These are phyloP conservation scores for Aspergillus avenaceus DNA, from an alignment of 495 filamentous ascomycete species.

Conservation along the genomic window DNA sequence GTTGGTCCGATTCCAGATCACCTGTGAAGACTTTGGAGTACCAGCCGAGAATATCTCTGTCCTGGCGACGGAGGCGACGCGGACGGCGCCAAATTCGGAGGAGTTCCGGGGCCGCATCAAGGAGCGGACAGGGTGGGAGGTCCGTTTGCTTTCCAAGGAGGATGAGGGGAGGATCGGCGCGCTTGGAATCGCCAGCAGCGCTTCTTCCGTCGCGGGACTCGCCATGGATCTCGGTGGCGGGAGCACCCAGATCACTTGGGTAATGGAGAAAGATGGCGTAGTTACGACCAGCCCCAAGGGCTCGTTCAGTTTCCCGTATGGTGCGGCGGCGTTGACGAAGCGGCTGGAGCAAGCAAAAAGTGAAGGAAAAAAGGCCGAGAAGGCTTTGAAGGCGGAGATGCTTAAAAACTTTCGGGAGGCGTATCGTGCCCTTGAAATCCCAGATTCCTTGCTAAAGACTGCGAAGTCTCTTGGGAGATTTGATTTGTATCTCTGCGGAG, in stretches of 20 bases:
- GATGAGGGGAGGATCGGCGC: constrained; percentile 80
- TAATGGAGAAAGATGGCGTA: constrained; percentile 50
- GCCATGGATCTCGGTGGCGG: constrained; percentile 88
- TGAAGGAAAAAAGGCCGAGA: constrained; percentile 16
- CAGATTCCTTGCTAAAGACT: constrained; percentile 40
- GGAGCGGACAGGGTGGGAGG: constrained; percentile 56
- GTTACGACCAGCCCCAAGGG: constrained; percentile 43
- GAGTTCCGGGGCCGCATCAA: constrained; percentile 61
- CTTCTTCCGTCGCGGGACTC: constrained; percentile 57
- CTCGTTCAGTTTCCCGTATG: constrained; percentile 67
- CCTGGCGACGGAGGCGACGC: constrained; percentile 82
- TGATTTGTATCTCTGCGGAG: constrained; percentile 74
- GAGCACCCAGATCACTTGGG: constrained; percentile 82
- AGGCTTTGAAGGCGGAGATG: constrained; percentile 51
- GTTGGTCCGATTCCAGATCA: constrained; percentile 63
- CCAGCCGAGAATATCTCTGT: constrained; percentile 59
- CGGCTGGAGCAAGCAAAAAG: constrained; percentile 43
- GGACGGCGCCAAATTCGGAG: constrained; percentile 68
- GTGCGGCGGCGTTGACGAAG: constrained; percentile 70
- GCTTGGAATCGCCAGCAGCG: constrained; percentile 72
- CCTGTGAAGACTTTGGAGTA: constrained; percentile 66
- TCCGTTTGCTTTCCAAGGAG: constrained; percentile 67
- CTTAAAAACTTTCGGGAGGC: constrained; percentile 52
- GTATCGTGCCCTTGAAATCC: constrained; percentile 51
- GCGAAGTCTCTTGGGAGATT: constrained; percentile 45